These are phyloP conservation scores for Basidiobolus heterosporus DNA, from an alignment of 371 early-diverging fungal species.

Conservation along the genomic window DNA sequence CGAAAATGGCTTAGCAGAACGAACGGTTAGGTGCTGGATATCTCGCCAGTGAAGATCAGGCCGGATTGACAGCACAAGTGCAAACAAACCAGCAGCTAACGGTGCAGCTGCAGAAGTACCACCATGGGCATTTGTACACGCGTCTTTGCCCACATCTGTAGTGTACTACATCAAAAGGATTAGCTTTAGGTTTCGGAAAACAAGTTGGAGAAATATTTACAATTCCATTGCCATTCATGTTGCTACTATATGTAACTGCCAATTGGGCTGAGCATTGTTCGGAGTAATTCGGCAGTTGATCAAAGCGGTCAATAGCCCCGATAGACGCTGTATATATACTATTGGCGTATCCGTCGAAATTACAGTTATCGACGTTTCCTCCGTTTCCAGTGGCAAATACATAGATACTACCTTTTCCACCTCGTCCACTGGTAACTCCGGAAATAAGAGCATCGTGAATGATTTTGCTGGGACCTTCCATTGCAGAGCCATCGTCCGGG, in stretches of 20 bases:
- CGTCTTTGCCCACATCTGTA: slow-evolving; percentile 51
- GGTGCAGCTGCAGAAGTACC: slow-evolving; percentile 97
- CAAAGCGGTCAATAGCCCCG: slow-evolving; percentile 67
- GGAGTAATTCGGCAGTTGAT: slow-evolving; percentile 69
- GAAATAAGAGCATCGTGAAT: slow-evolving; percentile 65
- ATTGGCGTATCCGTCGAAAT: slow-evolving; percentile 93
- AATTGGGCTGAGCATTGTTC: slow-evolving; percentile 82
- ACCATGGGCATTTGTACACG: slow-evolving; percentile 65
- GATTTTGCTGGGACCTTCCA: slow-evolving; percentile 72
- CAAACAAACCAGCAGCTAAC: slow-evolving; percentile 77
- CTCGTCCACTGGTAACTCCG: slow-evolving; percentile 69
- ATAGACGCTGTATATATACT: slow-evolving; percentile 87
- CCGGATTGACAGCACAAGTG: slow-evolving; percentile 45
- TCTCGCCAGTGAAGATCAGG: slow-evolving; percentile 91
- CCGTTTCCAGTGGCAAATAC: slow-evolving; percentile 96
- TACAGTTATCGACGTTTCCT: slow-evolving; percentile 78
- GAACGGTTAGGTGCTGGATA: slow-evolving; percentile 65
- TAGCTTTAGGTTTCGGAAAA: no score
- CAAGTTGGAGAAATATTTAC: slow-evolving; percentile 11
- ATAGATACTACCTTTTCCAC: slow-evolving; percentile 72
- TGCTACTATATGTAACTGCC: slow-evolving; percentile 77
- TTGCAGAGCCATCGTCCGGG: slow-evolving; percentile 72
- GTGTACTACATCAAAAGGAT: slow-evolving; percentile 38
- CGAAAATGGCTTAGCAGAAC: slow-evolving; percentile 59
- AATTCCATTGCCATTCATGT: slow-evolving; percentile 26